These are phyloP conservation scores for Apiospora kogelbergensis DNA, from an alignment of 2,329 filamentous ascomycete genomes.

Conservation along the genomic window DNA sequence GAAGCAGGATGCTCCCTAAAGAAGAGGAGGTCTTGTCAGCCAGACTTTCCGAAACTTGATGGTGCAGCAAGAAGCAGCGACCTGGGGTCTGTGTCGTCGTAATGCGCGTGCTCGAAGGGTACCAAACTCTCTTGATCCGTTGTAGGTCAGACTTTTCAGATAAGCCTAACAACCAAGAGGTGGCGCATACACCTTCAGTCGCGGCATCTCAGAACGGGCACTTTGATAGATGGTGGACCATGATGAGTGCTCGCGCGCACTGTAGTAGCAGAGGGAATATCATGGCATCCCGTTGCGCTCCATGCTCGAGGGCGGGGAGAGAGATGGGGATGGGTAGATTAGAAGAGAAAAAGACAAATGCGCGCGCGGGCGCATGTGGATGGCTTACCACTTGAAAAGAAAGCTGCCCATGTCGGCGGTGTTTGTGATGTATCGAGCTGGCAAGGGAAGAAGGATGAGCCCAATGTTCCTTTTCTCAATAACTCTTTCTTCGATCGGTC, in stretches of 20 bases:
- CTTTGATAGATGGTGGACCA: not conserved
- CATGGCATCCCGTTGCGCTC: not conserved
- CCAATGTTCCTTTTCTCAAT: not conserved
- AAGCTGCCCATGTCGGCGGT: conserved; percentile 60
- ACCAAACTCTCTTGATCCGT: not conserved
- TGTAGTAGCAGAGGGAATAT: not conserved
- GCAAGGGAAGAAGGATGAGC: not conserved
- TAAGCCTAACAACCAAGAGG: conserved; percentile 6
- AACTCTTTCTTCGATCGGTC: not conserved
- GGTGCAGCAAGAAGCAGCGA: not conserved
- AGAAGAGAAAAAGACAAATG: not conserved
- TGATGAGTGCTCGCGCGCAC: not conserved
- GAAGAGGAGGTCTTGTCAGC: conserved; percentile 16
- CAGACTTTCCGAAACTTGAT: not conserved
- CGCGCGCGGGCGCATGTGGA: conserved; percentile 19
- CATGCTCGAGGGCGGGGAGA: not conserved
- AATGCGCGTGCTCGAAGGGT: not conserved
- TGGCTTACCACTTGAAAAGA: conserved; percentile 72
- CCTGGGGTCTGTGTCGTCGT: not conserved
- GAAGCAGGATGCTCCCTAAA: conserved; percentile 78
- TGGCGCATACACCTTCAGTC: not conserved
- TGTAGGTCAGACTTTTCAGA: not conserved
- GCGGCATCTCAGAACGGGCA: not conserved
- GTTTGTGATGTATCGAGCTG: not conserved
- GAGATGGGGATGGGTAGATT: conserved; percentile 4